These are phyloP conservation scores for Tolypocladium nubicola DNA, from an alignment of 2,329 filamentous ascomycete genomes.

Conservation along the genomic window DNA sequence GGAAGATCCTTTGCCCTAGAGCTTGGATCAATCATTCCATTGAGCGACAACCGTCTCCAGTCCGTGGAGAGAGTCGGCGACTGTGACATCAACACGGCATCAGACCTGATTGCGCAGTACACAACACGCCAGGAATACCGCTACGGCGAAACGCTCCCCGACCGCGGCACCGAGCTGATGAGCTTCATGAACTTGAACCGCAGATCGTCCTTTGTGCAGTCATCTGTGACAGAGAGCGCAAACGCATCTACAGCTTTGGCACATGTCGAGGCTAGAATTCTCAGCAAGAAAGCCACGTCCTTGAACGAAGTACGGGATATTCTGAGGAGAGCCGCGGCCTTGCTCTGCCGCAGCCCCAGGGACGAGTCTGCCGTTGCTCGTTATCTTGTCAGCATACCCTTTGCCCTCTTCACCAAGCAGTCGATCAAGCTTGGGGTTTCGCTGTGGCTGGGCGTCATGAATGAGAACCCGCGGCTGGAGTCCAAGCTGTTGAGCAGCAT, in stretches of 20 bases:
- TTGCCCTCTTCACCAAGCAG: conserved; percentile 85
- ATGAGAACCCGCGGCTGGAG: conserved; percentile 86
- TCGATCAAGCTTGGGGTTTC: conserved; percentile 94
- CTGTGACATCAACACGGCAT: conserved; percentile 77
- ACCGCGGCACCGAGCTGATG: conserved; percentile 56
- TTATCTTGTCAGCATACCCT: conserved; percentile 85
- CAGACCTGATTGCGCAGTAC: conserved; percentile 94
- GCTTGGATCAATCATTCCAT: conserved; percentile 78
- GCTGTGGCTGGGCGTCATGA: conserved; percentile 92
- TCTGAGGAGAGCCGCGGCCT: conserved; percentile 71
- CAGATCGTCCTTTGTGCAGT: conserved; percentile 39
- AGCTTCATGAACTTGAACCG: conserved; percentile 46
- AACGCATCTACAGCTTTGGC: conserved; percentile 57
- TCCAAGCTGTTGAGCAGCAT: conserved; percentile 78
- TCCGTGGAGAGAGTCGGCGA: conserved; percentile 69
- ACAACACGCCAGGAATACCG: conserved; percentile 94
- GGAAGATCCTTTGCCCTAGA: conserved; percentile 91
- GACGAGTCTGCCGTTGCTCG: conserved; percentile 73
- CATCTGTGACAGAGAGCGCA: conserved; percentile 41
- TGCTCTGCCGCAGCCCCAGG: conserved; percentile 68
- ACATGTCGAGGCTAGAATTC: conserved; percentile 61
- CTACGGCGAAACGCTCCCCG: conserved; percentile 66
- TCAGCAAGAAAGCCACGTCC: conserved; percentile 57
- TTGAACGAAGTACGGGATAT: conserved; percentile 70
- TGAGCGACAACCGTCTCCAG: conserved; percentile 73